Percentiles rank a stretch among this genome's conserved stretches.
Conservation (phyloP, 306 rosid genomes). For the Argentina anserina region DNA sequence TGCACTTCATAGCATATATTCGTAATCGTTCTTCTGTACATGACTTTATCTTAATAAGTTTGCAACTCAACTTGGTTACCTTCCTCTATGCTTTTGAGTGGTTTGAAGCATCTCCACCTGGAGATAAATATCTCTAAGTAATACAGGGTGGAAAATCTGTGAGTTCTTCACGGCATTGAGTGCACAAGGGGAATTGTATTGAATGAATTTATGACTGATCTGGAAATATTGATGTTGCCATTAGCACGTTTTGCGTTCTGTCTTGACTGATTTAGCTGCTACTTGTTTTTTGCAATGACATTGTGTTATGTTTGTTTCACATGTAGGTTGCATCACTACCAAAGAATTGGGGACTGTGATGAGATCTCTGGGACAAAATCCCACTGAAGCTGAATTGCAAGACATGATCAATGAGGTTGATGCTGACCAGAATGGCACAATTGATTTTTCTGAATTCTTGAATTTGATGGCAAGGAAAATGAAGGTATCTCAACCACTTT, state of each 20-base stretch:
- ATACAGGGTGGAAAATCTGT: too few relatives aligned
- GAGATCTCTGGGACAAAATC: conserved; percentile 36
- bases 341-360: conserved; percentile 36
- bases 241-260: background rate
- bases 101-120: too few relatives aligned
- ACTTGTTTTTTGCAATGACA: conserved; percentile 1
- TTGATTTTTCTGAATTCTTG: conserved; percentile 32
- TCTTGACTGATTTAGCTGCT: background rate
- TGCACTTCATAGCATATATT: background rate
- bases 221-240: background rate
- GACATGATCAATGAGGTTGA: conserved; percentile 36
- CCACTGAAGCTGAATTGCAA: conserved; percentile 32
- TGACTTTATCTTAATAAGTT: background rate
- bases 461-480: conserved; percentile 35
- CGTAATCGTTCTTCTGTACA: background rate
- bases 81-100: background rate
- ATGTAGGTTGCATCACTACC: conserved; percentile 29
- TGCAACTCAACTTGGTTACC: background rate
- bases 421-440: conserved; percentile 35
- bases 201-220: background rate
- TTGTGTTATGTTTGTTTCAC: conserved; percentile 7
- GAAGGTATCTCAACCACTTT: conserved; percentile 15
- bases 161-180: too few relatives aligned
- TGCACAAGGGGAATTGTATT: too few relatives aligned
- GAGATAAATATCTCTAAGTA: too few relatives aligned